Base-by-base conservation (phyloP, 176 grass and related monocot genomes). In the Pharus latifolius region DNA sequence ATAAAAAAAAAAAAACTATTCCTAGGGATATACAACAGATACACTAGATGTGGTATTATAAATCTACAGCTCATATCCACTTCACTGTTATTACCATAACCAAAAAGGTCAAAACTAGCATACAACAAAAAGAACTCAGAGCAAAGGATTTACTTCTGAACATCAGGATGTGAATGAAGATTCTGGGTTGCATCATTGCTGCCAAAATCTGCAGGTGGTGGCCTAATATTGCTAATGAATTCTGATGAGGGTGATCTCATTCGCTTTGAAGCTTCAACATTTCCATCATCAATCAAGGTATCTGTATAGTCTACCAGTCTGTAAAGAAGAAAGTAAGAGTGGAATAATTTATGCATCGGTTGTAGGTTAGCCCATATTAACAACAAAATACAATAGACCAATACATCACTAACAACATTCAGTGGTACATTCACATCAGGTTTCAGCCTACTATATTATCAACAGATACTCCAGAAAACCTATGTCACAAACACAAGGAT, bases 181-280 rank as follows among this genome's bases (percentile, higher is more conserved):
- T 80, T 83, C 30, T 76, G 80, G 45, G 16, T 35, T 66, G 44
- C 35, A 70, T 18, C 67, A 16, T 52, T 82, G 55, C 46, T 78
- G 46, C 47, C 54, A 68, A 78, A 73, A 68, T 62, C 67, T 70
- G 72, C 20, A 64, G 67, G 5, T 78, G 63, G 67, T 38, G 50
- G 34, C 43, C 28, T 59, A 35, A 45, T 26, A 57, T 60, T 49
- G 60, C 54, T 63, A 66, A 35, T 70, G 37, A 85, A 85, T 61
- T 68, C 75, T 69, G 78, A 73, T 45, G 77, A 73, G 70, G 80
- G 80, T 7, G 84, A 64, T 73, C 73, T 78, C 66, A 84, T 88
- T 53, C 76, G 56, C 60, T 84, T 88, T 18, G 77, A 88, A 57
- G 66, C 63, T 69, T 92, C 84, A 81, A 51, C 43, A 84, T 74